Evolutionary conservation across 768 basidiomycete genomes (phyloP), one percentile per base, ranked within the genome.

Genomic region (Hericium erinaceus): DNA sequence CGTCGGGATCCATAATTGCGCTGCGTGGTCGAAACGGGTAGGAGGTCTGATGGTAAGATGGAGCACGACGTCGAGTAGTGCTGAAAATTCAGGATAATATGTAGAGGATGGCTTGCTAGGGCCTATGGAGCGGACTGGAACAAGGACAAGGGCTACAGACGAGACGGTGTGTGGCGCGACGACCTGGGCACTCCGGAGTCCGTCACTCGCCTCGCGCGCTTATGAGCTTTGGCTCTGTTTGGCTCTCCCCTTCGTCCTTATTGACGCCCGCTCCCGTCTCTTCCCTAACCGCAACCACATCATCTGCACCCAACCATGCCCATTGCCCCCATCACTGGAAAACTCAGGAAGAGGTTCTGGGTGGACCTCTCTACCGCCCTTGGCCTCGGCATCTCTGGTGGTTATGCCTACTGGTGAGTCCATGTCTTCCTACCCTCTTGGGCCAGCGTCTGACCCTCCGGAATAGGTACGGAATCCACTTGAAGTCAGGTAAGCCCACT

Each of bases 261-360:
- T 48, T 48, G 50, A 51, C 59, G 48, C 37, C 51, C 48, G 55
- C 56, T 18, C 5, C 33, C 20, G 18, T 52, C 41, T 52, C 46
- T 60, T 65, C 69, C 57, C 51, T 64, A 62, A 16, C 59, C 56
- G 33, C 48, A 65, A 60, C 56, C 69, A 68, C 68, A 65, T 64
- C 66, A 63, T 63, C 57, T 53, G 58, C 64, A 57, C 55, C 56
- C 61, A 51, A 70, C 64, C 59, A 92, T 92, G 89, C 71, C 89
- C 67, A 87, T 95, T 70, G 86, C 90, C 60, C 92, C 93, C 65
- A 93, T 95, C 73, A 89, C 89, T 54, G 93, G 93, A 70, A 92
- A 83, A 76, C 88, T 95, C 75, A 89, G 93, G 76, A 95, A 95
- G 75, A 79, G 84, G 66, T 83, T 95, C 73, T 90, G 90, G 83